Percentiles rank a stretch among this genome's conserved stretches.
Conservation (phyloP, 352 stramenopile genomes). For the Nothophytophthora sp. region DNA sequence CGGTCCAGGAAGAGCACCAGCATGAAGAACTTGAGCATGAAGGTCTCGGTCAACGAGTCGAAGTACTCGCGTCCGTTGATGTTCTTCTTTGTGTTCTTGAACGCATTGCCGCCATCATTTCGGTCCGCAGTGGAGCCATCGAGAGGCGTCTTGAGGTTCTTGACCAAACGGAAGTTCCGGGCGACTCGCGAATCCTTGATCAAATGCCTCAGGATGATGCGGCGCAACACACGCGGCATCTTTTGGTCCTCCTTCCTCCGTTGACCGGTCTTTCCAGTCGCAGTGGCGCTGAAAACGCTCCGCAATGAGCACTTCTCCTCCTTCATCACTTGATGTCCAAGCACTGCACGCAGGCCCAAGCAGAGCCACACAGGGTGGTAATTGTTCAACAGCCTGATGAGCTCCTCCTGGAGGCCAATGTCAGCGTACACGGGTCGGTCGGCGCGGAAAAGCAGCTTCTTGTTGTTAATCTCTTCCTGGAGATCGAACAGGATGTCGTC, state of each 20-base stretch:
- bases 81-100: conserved; percentile 64
- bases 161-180: conserved; percentile 63
- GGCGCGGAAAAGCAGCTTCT: conserved; percentile 78
- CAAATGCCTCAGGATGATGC: conserved; percentile 68
- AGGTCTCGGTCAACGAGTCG: conserved; percentile 83
- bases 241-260: conserved; percentile 31
- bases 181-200: conserved; percentile 66
- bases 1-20: conserved; percentile 94
- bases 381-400: conserved; percentile 87
- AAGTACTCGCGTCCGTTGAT: conserved; percentile 82
- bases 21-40: conserved; percentile 92
- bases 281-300: conserved; percentile 43
- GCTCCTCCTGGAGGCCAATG: conserved; percentile 84
- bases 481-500: conserved; percentile 61
- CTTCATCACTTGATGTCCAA: conserved; percentile 59
- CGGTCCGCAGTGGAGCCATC: conserved; percentile 50
- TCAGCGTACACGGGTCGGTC: conserved; percentile 92
- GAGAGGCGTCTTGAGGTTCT: conserved; percentile 66
- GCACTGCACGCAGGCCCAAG: conserved; percentile 88
- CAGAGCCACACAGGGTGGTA: conserved; percentile 93
- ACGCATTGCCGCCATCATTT: conserved; percentile 40
- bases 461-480: conserved; percentile 67
- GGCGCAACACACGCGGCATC: conserved; percentile 57
- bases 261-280: conserved; percentile 6
- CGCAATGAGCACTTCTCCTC: conserved; percentile 61